Evolutionary conservation across 352 stramenopile species (phyloP).

Genomic region (Globisporangium canariense): DNA sequence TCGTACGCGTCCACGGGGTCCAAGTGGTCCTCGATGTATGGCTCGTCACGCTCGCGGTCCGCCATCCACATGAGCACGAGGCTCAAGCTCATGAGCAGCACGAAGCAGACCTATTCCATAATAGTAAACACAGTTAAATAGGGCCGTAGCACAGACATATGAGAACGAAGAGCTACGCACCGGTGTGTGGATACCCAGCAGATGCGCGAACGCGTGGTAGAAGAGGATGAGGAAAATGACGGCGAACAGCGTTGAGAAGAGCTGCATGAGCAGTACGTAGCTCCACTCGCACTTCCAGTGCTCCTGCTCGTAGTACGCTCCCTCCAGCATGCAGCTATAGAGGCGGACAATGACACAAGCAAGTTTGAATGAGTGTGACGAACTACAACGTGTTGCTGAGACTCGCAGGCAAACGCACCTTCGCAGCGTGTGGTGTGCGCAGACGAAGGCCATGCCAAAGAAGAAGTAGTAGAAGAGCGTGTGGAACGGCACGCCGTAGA

Average conservation of each 20-base stretch:
- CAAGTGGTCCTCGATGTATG: constrained; percentile 47
- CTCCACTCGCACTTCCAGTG: constrained; percentile 64
- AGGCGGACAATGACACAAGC: neutral
- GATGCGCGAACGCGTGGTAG: constrained; percentile 54
- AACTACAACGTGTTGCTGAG: neutral
- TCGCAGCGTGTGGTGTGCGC: constrained; percentile 50
- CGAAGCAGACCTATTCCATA: constrained; percentile 41
- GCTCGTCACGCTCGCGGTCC: constrained; percentile 58
- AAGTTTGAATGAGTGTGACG: neutral
- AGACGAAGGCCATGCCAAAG: constrained; percentile 51
- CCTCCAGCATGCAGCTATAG: constrained; percentile 43
- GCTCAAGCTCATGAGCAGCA: constrained; percentile 43
- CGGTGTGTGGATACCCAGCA: constrained; percentile 50
- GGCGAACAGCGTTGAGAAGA: constrained; percentile 47
- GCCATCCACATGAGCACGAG: constrained; percentile 68
- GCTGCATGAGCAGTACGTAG: constrained; percentile 54
- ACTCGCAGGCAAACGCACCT: constrained; percentile 25
- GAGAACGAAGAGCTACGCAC: constrained; percentile 18
- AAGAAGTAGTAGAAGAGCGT: constrained; percentile 67
- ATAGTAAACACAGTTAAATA: neutral
- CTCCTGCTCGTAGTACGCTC: constrained; percentile 60
- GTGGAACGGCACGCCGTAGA: constrained; percentile 66
- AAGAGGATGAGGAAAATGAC: constrained; percentile 59
- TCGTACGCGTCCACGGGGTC: constrained; percentile 71
- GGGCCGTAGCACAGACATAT: neutral